A percentile compares a stretch with the other conserved stretches of the same genome.
phyloP scores from a whole-genome alignment of 176 grass and related monocot genomes.

The Tillandsia leiboldiana region DNA sequence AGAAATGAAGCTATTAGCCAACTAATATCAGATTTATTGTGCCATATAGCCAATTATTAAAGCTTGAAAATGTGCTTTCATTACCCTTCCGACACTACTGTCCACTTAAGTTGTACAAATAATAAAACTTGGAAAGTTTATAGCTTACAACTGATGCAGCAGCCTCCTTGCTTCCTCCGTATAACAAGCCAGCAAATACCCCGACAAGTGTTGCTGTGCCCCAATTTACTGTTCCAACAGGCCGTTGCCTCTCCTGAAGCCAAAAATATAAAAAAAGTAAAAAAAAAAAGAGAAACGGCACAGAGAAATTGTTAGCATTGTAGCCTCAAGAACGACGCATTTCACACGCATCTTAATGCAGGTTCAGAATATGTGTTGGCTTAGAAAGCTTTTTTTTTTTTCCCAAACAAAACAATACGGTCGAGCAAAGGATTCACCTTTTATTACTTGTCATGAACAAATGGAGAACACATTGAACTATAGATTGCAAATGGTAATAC shows the following conservation, averaged over 20 bases:
- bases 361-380: too few relatives aligned
- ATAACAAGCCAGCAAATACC: constrained; percentile 67
- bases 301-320: not conserved
- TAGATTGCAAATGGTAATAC: too few relatives aligned
- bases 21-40: too few relatives aligned
- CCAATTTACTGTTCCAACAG: constrained; percentile 53
- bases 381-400: too few relatives aligned
- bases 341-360: too few relatives aligned
- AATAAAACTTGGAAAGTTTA: constrained; percentile 1
- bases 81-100: not conserved
- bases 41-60: not conserved
- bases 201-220: constrained; percentile 66
- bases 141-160: constrained; percentile 55
- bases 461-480: too few relatives aligned
- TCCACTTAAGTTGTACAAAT: not conserved
- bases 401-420: too few relatives aligned
- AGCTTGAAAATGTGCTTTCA: not conserved
- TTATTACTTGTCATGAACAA: too few relatives aligned
- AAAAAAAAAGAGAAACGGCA: not conserved
- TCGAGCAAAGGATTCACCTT: too few relatives aligned
- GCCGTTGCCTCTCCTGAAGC: constrained; percentile 2
- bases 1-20: too few relatives aligned
- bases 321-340: not conserved
- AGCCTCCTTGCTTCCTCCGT: constrained; percentile 83
- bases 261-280: too few relatives aligned